Percentiles rank a stretch among this genome's conserved stretches.
Conservation (phyloP, 2,329 filamentous ascomycete species). For the Pseudogymnoascus sp. region DNA sequence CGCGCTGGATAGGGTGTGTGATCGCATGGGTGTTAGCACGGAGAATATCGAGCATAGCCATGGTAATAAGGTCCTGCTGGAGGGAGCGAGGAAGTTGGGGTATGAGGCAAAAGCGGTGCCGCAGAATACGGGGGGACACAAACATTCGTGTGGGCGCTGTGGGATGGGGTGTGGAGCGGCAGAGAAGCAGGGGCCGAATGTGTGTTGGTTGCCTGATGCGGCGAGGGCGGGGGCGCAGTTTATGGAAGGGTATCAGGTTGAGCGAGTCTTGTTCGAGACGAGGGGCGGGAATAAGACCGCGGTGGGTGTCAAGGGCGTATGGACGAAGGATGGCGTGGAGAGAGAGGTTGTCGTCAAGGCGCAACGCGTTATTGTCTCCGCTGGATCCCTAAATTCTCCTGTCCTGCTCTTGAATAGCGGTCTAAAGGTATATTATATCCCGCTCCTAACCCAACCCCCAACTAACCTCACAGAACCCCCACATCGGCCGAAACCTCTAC, state of each 20-base stretch:
- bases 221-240: constrained; percentile 71
- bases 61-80: constrained; percentile 63
- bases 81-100: constrained; percentile 67
- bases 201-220: constrained; percentile 74
- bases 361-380: constrained; percentile 70
- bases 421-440: constrained; percentile 37
- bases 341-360: constrained; percentile 67
- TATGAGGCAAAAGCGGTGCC: constrained; percentile 64
- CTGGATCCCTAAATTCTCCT: constrained; percentile 71
- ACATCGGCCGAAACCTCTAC: constrained; percentile 76
- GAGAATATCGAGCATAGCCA: constrained; percentile 66
- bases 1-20: constrained; percentile 72
- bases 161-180: constrained; percentile 55
- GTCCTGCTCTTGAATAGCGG: constrained; percentile 71
- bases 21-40: constrained; percentile 67
- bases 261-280: constrained; percentile 61
- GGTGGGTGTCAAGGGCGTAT: constrained; percentile 65
- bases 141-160: constrained; percentile 68
- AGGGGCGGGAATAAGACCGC: constrained; percentile 41
- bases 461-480: constrained; percentile 47
- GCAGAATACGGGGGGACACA: constrained; percentile 68
- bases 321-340: constrained; percentile 43
- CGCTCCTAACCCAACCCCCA: background rate
- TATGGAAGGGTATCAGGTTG: constrained; percentile 72
- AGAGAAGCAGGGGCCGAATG: constrained; percentile 72